A percentile compares a stretch with the other conserved stretches of the same genome.
phyloP scores from a whole-genome alignment of 176 grass and related monocot genomes.

The Eremochloa ophiuroides region DNA sequence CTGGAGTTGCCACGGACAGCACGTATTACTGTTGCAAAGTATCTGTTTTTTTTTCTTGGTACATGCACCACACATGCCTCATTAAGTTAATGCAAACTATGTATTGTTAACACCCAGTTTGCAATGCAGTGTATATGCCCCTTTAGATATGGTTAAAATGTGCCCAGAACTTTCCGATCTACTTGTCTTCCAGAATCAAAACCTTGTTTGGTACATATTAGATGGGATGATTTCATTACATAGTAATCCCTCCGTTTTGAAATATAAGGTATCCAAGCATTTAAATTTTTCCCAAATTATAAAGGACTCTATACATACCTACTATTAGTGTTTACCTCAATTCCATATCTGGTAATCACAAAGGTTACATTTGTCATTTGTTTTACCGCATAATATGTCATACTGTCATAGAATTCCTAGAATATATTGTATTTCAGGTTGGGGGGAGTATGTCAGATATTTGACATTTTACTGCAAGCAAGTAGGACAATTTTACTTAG shows the following conservation, averaged over 20 bases:
- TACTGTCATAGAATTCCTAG: background rate
- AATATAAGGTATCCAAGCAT: background rate
- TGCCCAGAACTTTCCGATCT: background rate
- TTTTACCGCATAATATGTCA: background rate
- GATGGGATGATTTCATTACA: background rate
- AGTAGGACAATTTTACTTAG: background rate
- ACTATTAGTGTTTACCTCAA: background rate
- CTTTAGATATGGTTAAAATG: background rate
- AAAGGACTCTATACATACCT: background rate
- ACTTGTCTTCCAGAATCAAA: background rate
- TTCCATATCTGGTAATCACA: background rate
- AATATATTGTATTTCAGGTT: background rate
- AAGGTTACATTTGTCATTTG: background rate
- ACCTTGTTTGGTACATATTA: background rate
- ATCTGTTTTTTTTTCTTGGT: background rate
- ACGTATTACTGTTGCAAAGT: background rate
- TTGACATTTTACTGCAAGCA: background rate
- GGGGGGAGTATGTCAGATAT: background rate
- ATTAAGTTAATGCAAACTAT: background rate
- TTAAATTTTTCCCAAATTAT: background rate
- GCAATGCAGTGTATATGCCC: background rate
- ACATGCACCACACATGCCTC: background rate
- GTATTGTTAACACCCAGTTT: background rate
- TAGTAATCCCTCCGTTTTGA: background rate
- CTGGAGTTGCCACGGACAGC: background rate